These are phyloP conservation scores for Ophiostoma triangulosporum DNA, from an alignment of 2,329 filamentous ascomycete species.

Conservation along the genomic window DNA sequence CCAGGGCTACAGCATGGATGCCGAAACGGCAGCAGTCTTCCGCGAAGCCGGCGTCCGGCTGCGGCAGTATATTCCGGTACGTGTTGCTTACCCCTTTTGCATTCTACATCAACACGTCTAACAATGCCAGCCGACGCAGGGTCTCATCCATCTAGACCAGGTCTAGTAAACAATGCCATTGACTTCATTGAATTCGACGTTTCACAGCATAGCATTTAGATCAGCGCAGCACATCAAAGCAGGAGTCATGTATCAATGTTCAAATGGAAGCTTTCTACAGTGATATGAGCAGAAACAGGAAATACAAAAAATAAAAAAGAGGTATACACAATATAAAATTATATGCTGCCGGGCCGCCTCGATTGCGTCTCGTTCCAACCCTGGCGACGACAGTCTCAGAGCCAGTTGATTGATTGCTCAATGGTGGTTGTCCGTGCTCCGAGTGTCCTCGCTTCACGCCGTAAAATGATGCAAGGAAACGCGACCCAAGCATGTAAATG, in stretches of 20 bases:
- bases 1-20: constrained; percentile 90
- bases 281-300: constrained; percentile 14
- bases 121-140: constrained; percentile 42
- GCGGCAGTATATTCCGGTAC: constrained; percentile 75
- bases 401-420: not conserved
- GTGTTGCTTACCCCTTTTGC: constrained; percentile 21
- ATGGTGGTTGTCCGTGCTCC: not conserved
- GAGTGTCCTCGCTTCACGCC: not conserved
- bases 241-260: not conserved
- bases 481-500: not conserved
- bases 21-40: constrained; percentile 68
- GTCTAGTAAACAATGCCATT: not conserved
- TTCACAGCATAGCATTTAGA: not conserved
- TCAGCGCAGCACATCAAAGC: not conserved
- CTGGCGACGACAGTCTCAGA: not conserved
- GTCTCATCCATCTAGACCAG: constrained; percentile 26
- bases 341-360: constrained; percentile 5
- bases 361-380: constrained; percentile 5
- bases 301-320: constrained; percentile 7
- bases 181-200: not conserved
- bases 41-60: constrained; percentile 69
- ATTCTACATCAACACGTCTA: not conserved
- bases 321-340: constrained; percentile 8
- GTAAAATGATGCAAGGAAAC: not conserved
- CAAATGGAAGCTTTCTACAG: constrained; percentile 12